Evolutionary conservation across 352 stramenopile species (phyloP).

Genomic region (Globisporangium alternatum): DNA sequence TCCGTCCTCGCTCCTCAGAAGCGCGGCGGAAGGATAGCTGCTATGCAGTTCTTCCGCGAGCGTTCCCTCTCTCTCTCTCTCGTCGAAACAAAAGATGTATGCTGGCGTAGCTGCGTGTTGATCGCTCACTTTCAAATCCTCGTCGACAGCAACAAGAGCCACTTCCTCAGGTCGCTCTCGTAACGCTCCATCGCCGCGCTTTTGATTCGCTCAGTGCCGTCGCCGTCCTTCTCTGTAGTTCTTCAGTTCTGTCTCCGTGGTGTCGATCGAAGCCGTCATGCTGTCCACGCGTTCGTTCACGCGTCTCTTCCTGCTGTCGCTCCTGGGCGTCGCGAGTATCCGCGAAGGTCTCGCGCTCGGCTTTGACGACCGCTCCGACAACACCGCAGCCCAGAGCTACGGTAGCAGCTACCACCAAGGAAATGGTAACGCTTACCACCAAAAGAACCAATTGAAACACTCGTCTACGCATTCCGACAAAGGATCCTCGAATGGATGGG

Average conservation of each 20-base stretch:
- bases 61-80: neutral
- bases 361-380: neutral
- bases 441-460: neutral
- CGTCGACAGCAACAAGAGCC: slow-evolving; percentile 1
- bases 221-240: neutral
- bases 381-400: neutral
- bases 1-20: neutral
- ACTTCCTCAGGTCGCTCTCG: neutral
- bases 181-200: neutral
- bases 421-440: neutral
- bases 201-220: neutral
- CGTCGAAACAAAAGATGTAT: neutral
- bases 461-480: neutral
- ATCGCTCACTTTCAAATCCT: slow-evolving; percentile 7
- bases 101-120: neutral
- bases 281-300: slow-evolving; percentile 9
- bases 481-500: neutral
- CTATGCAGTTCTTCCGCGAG: neutral
- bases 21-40: neutral
- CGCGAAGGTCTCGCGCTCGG: neutral
- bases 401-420: neutral
- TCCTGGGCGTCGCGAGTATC: slow-evolving; percentile 1
- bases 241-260: neutral
- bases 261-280: neutral
- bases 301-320: slow-evolving; percentile 8